Base-by-base conservation (phyloP, 148 eudicot genomes). In the Drosera capensis region DNA sequence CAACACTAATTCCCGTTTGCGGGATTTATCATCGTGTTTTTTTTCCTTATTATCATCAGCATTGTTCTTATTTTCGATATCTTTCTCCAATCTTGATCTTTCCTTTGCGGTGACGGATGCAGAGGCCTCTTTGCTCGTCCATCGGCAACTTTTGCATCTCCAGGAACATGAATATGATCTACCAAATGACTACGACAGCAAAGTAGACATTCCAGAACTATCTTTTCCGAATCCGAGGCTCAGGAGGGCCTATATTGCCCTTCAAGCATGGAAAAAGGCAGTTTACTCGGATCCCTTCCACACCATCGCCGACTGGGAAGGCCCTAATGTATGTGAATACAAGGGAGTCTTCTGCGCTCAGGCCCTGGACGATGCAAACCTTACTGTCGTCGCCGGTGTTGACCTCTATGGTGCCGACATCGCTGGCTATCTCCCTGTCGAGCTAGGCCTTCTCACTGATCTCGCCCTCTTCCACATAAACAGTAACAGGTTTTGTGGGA, bases 401-500 rank as follows among this genome's bases (percentile, higher is more conserved):
- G 96, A 87, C 34, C 56, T 87, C 1, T 81, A 86, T 55, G 57
- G 65, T 0, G 71, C 54, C 3, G 95, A 85, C 11, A 71, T 85
- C 12, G 95, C 95, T 0, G 95, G 82, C 6, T 68, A 71, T 34
- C 70, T 85, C 0, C 85, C 84, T 7, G 46, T 40, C 0, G 78
- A 85, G 49, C 54, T 85, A 4, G 90, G 72, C n/a, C 65, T 74
- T 13, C 61, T 85, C 45, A 43, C 77, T 0, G 95, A 80, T n/a
- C 13, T 80, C 8, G 72, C 67, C 7, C 45, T 85, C 17, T 45
- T 85, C 23, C 95, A 85, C 48, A 54, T 85, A 14, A 85, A 74
- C 44, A 64, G 79, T 0, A 85, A 85, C 30, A 49, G 95, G 15
- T 80, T 80, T 38, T 85, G 95, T 23, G 95, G 95, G 2, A 51